Evolutionary conservation across 2,329 filamentous ascomycete genomes (phyloP).

Genomic region (Tolypocladium inflatum): DNA sequence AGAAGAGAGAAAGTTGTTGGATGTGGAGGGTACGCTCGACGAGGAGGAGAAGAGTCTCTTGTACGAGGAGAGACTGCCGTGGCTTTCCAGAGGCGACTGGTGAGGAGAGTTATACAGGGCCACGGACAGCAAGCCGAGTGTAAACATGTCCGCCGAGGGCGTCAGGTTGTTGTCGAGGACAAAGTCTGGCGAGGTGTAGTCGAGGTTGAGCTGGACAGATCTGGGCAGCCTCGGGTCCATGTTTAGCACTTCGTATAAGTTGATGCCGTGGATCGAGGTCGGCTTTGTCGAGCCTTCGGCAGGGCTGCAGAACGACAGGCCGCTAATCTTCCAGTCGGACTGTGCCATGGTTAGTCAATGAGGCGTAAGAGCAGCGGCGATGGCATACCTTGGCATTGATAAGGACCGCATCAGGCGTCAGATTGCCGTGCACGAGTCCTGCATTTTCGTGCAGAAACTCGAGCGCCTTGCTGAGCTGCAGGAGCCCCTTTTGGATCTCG

Average conservation of each 20-base stretch:
- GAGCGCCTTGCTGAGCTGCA: slow-evolving; percentile 87
- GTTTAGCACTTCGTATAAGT: slow-evolving; percentile 74
- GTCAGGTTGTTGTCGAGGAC: slow-evolving; percentile 85
- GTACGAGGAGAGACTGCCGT: slow-evolving; percentile 74
- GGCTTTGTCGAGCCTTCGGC: slow-evolving; percentile 65
- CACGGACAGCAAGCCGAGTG: slow-evolving; percentile 77
- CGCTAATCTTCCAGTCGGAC: slow-evolving; percentile 98
- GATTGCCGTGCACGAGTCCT: slow-evolving; percentile 83
- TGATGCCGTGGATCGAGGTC: slow-evolving; percentile 70
- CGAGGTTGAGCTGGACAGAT: slow-evolving; percentile 78
- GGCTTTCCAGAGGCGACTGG: slow-evolving; percentile 71
- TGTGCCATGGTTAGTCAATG: slow-evolving; percentile 27
- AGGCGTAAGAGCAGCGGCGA: slow-evolving; percentile 4
- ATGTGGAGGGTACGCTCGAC: slow-evolving; percentile 65
- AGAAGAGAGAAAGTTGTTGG: slow-evolving; percentile 78
- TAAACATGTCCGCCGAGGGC: slow-evolving; percentile 83
- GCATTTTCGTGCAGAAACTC: slow-evolving; percentile 96
- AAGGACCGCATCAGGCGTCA: slow-evolving; percentile 88
- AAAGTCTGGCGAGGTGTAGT: slow-evolving; percentile 93
- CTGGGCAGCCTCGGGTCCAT: slow-evolving; percentile 75
- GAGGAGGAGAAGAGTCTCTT: slow-evolving; percentile 74
- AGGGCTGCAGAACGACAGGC: slow-evolving; percentile 81
- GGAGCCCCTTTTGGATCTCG: slow-evolving; percentile 90
- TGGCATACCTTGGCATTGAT: slow-evolving; percentile 78
- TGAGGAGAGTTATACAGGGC: slow-evolving; percentile 94